Evolutionary conservation across 805 yeast genomes (phyloP).

Genomic region (Candida dajiaensis): DNA sequence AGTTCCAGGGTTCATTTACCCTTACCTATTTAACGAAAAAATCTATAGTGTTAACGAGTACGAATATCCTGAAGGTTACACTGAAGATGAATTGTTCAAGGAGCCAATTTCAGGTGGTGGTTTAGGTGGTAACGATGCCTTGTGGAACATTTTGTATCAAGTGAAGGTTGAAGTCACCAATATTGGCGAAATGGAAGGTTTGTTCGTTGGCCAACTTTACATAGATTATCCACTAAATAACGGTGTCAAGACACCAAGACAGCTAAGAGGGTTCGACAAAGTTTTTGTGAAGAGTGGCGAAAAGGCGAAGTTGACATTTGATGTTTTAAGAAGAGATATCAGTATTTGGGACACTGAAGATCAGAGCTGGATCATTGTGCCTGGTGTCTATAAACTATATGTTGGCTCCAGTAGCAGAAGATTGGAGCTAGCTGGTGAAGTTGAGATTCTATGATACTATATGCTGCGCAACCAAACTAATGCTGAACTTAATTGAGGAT

Average conservation of each 20-base stretch:
- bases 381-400: conserved; percentile 48
- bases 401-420: conserved; percentile 45
- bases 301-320: conserved; percentile 33
- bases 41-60: conserved; percentile 25
- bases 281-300: conserved; percentile 39
- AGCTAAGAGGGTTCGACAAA: conserved; percentile 54
- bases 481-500: no score
- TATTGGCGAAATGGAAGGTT: conserved; percentile 40
- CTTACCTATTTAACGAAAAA: conserved; percentile 36
- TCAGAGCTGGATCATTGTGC: conserved; percentile 54
- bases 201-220: conserved; percentile 47
- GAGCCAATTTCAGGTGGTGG: conserved; percentile 40
- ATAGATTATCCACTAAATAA: conserved; percentile 37
- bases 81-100: conserved; percentile 24
- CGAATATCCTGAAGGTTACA: conserved; percentile 33
- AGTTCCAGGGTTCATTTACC: conserved; percentile 51
- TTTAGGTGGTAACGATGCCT: conserved; percentile 53
- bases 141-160: conserved; percentile 47
- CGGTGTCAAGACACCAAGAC: conserved; percentile 43
- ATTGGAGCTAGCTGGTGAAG: conserved; percentile 38
- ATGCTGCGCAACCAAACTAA: neutral
- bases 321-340: conserved; percentile 45
- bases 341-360: conserved; percentile 49
- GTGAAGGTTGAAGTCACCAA: conserved; percentile 42
- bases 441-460: conserved; percentile 18